Evolutionary conservation across 106 monocot species (phyloP), one percentile per base, ranked within the genome.

Genomic region (Dendrobium nobile): DNA sequence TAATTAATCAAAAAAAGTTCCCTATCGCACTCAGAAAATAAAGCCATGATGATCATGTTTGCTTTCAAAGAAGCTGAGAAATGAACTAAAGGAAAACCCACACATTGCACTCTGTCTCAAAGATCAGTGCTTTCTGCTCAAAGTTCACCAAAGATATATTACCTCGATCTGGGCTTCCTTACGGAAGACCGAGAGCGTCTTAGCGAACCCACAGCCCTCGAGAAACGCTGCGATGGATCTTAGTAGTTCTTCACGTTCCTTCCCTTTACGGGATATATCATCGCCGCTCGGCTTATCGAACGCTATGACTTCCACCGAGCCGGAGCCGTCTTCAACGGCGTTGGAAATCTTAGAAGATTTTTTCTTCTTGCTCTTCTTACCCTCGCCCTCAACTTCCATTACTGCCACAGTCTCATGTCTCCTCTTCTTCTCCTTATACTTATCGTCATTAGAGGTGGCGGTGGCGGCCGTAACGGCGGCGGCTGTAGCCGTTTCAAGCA

Each of bases 91-190:
- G 33, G 8, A 43, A 74, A 74, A 24, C 26, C 48, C 73, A 22
- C 2, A 26, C 59, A 41, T 13, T 54, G 78, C 58, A 37, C 20
- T 2, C 22, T 2, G 7, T 13, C 15, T 48, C 26, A 70, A 65
- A 42, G 1, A 74, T 31, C 70, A 70, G 11, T 31, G 70, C 15
- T 13, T 15, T 11, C 33, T 7, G 47, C 0, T 59, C 31, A 51
- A 72, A 54, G 26, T 59, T 7, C 1, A 33, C 24, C 42, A 27
- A 47, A 51, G 17, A 20, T 7, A 22, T 7, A 13, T 19, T 47
- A 90, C 90, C 87, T 83, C 85, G 47, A 87, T 22, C 27, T 83
- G 18, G n/a, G 87, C 80, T 43, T 90, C 90, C 51, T 85, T 82
- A 10, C 80, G 83, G 74, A 90, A 75, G 3, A 75, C 79, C 20